phyloP scores from a whole-genome alignment of 2,329 filamentous ascomycete species.

The Apiospora malaysiana region DNA sequence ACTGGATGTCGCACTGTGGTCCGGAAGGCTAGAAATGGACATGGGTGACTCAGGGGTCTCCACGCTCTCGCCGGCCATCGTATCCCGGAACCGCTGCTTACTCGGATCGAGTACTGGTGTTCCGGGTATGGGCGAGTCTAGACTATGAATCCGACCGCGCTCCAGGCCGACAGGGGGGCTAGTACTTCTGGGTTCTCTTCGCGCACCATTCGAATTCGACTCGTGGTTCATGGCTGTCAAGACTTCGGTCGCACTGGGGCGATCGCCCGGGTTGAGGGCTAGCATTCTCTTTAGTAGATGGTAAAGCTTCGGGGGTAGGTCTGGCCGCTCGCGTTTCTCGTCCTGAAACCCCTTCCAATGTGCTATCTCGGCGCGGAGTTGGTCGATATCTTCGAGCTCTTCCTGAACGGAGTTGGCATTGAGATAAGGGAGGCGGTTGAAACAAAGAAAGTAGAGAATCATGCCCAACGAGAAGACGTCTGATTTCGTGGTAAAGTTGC shows the following conservation, averaged over 20 bases:
- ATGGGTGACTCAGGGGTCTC: slow-evolving; percentile 27
- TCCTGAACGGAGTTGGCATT: slow-evolving; percentile 87
- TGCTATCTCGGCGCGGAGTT: slow-evolving; percentile 83
- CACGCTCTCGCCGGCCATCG: slow-evolving; percentile 38
- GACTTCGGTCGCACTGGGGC: slow-evolving; percentile 88
- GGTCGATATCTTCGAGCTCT: slow-evolving; percentile 89
- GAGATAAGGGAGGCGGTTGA: slow-evolving; percentile 83
- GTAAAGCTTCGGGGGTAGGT: slow-evolving; percentile 87
- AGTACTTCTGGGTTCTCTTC: slow-evolving; percentile 40
- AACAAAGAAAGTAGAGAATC: slow-evolving; percentile 99
- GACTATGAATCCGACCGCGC: slow-evolving; percentile 56
- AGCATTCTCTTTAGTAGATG: slow-evolving; percentile 81
- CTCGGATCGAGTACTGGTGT: slow-evolving; percentile 54
- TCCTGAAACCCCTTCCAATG: slow-evolving; percentile 88
- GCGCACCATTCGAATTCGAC: slow-evolving; percentile 52
- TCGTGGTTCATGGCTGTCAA: slow-evolving; percentile 77
- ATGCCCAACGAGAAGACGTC: slow-evolving; percentile 98
- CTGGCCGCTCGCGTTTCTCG: slow-evolving; percentile 74
- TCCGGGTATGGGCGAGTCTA: slow-evolving; percentile 58
- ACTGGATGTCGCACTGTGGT: slow-evolving; percentile 36
- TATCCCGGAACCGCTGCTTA: slow-evolving; percentile 31
- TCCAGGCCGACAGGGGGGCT: slow-evolving; percentile 48
- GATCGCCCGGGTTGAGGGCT: slow-evolving; percentile 74
- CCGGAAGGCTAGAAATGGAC: slow-evolving; percentile 22
- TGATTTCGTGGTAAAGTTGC: slow-evolving; percentile 95